Conservation (phyloP, 345 rosid species). For the Rubroshorea leprosula region DNA sequence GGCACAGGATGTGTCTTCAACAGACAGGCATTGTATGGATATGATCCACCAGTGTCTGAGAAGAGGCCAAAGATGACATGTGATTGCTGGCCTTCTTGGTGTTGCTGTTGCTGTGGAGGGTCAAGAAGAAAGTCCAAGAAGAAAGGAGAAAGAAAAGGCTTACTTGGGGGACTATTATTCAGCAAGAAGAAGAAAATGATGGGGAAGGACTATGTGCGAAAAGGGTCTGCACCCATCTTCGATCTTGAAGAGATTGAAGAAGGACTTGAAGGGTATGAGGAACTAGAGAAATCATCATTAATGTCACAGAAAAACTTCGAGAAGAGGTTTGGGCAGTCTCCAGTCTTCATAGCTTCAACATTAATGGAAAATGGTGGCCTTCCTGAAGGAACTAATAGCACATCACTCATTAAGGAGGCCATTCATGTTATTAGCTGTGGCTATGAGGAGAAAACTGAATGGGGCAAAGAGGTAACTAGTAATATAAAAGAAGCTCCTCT, state of each 20-base stretch:
- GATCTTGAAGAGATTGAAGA: conserved; percentile 96
- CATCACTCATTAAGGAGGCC: conserved; percentile 81
- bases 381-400: conserved; percentile 78
- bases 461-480: conserved; percentile 89
- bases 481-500: background rate
- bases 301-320: conserved; percentile 96
- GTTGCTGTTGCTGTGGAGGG: conserved; percentile 88
- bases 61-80: conserved; percentile 96
- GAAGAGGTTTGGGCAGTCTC: conserved; percentile 92
- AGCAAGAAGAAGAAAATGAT: conserved; percentile 65
- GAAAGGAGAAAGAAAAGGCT: conserved; percentile 51
- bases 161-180: conserved; percentile 41
- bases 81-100: conserved; percentile 96
- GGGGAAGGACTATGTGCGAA: conserved; percentile 60
- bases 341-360: conserved; percentile 85
- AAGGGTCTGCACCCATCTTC: conserved; percentile 49
- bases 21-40: conserved; percentile 87
- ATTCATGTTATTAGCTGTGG: conserved; percentile 94
- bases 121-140: conserved; percentile 71
- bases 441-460: conserved; percentile 92
- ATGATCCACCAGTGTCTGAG: conserved; percentile 85
- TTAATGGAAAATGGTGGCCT: conserved; percentile 93
- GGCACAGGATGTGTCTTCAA: conserved; percentile 98
- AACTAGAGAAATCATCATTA: conserved; percentile 81
- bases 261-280: conserved; percentile 94